These are phyloP conservation scores for Fusarium haematococcum DNA, from an alignment of 2,329 filamentous ascomycete species.

Conservation along the genomic window DNA sequence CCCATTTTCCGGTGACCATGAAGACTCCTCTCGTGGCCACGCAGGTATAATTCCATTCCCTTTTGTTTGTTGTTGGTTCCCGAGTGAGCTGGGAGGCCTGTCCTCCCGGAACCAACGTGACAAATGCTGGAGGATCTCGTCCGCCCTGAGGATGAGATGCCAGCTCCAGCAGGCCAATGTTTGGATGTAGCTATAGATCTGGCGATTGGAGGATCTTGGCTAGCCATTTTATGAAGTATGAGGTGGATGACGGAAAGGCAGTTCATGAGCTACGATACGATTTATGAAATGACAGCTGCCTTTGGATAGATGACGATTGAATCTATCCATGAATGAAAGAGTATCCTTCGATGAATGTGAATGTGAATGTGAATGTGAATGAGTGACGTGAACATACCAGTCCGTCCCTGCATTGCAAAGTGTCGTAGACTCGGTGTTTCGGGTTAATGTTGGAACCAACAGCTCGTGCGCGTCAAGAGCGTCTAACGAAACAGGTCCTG, in stretches of 20 bases:
- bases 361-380: neutral
- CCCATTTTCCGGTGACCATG: slow-evolving; percentile 46
- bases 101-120: slow-evolving; percentile 26
- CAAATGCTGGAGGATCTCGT: slow-evolving; percentile 43
- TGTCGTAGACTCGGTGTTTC: neutral
- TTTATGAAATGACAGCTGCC: slow-evolving; percentile 37
- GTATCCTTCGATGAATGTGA: neutral
- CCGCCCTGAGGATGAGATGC: slow-evolving; percentile 36
- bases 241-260: slow-evolving; percentile 38
- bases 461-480: neutral
- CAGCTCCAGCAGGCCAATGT: slow-evolving; percentile 38
- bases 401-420: neutral
- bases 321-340: slow-evolving; percentile 57
- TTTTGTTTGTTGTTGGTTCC: slow-evolving; percentile 44
- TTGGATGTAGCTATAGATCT: slow-evolving; percentile 48
- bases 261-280: slow-evolving; percentile 36
- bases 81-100: slow-evolving; percentile 43
- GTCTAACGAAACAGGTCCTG: slow-evolving; percentile 12
- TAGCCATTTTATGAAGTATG: slow-evolving; percentile 48
- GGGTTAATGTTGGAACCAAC: slow-evolving; percentile 3
- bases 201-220: slow-evolving; percentile 45
- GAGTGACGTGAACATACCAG: neutral
- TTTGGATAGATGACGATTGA: slow-evolving; percentile 64
- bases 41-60: slow-evolving; percentile 44
- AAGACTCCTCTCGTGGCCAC: slow-evolving; percentile 41